Evolutionary conservation across 805 yeast genomes (phyloP).

Genomic region (Ogataea kodamae): DNA sequence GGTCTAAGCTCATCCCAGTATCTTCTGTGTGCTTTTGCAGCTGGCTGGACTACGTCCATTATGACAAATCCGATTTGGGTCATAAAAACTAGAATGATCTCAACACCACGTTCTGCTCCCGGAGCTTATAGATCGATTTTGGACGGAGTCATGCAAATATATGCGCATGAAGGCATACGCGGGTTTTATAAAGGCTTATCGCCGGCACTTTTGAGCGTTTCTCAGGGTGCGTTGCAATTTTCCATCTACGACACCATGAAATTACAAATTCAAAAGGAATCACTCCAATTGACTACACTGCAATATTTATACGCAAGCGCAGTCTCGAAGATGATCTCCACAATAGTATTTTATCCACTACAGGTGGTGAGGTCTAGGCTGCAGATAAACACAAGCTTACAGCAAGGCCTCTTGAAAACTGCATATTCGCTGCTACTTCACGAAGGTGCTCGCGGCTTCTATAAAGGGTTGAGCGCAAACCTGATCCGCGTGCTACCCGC

Average conservation of each 20-base stretch:
- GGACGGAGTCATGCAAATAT: slow-evolving; percentile 53
- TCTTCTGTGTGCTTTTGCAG: slow-evolving; percentile 53
- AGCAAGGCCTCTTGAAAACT: slow-evolving; percentile 30
- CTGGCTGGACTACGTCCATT: slow-evolving; percentile 74
- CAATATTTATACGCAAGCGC: slow-evolving; percentile 70
- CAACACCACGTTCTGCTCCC: slow-evolving; percentile 42
- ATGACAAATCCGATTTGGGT: slow-evolving; percentile 96
- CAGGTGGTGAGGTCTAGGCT: slow-evolving; percentile 78
- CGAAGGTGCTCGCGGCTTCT: slow-evolving; percentile 68
- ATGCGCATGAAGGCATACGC: slow-evolving; percentile 49
- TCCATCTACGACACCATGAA: slow-evolving; percentile 81
- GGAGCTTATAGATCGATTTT: slow-evolving; percentile 56
- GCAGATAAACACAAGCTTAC: slow-evolving; percentile 41
- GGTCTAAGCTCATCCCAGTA: slow-evolving; percentile 43
- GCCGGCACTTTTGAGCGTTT: slow-evolving; percentile 74
- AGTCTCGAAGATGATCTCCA: slow-evolving; percentile 62
- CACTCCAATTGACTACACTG: slow-evolving; percentile 37
- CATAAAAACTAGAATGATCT: slow-evolving; percentile 80
- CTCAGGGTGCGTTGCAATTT: slow-evolving; percentile 87
- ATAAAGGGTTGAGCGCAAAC: slow-evolving; percentile 80
- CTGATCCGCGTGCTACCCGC: slow-evolving; percentile 85
- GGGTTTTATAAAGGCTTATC: slow-evolving; percentile 84
- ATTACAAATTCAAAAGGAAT: slow-evolving; percentile 25
- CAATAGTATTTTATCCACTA: slow-evolving; percentile 71
- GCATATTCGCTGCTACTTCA: slow-evolving; percentile 37